phyloP scores from a whole-genome alignment of 352 stramenopile genomes.

The Phytophthora pinifolia region DNA sequence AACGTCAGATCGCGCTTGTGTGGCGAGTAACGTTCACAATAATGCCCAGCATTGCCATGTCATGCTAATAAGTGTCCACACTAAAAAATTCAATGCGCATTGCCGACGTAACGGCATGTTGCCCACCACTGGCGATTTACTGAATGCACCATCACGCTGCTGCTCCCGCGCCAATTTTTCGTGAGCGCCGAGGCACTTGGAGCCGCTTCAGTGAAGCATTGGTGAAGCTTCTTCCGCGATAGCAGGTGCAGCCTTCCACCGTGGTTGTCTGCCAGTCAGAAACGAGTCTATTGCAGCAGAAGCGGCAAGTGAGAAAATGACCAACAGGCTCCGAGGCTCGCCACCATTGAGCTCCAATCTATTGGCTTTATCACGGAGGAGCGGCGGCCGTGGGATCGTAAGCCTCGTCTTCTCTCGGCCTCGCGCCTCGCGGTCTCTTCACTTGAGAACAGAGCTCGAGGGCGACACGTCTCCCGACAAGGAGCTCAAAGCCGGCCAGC shows the following conservation, averaged over 20 bases:
- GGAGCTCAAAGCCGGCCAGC: not conserved
- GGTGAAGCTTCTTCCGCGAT: slow-evolving; percentile 22
- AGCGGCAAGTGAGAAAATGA: slow-evolving; percentile 40
- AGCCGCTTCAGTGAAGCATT: slow-evolving; percentile 4
- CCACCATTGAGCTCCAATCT: slow-evolving; percentile 28
- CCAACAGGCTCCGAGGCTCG: slow-evolving; percentile 11
- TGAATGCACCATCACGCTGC: not conserved
- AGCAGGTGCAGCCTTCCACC: slow-evolving; percentile 6
- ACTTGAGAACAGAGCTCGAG: slow-evolving; percentile 36
- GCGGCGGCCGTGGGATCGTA: slow-evolving; percentile 35
- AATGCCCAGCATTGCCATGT: not conserved
- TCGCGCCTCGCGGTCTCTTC: slow-evolving; percentile 30
- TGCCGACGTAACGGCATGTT: slow-evolving; percentile 9
- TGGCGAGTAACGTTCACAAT: not conserved
- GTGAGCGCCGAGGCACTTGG: not conserved
- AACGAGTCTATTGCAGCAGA: slow-evolving; percentile 26
- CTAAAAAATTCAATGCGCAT: slow-evolving; percentile 17
- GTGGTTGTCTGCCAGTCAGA: slow-evolving; percentile 27
- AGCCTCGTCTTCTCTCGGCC: slow-evolving; percentile 26
- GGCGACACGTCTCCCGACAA: slow-evolving; percentile 11
- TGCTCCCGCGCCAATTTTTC: slow-evolving; percentile 16
- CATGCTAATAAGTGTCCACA: slow-evolving; percentile 3
- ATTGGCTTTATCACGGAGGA: slow-evolving; percentile 28
- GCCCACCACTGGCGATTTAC: too few relatives aligned
- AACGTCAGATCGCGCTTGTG: too few relatives aligned